Percentiles rank a stretch among this genome's conserved stretches.
Evolutionary conservation across 2,329 filamentous ascomycete genomes (phyloP).

Genomic region (Trichoderma sp.): DNA sequence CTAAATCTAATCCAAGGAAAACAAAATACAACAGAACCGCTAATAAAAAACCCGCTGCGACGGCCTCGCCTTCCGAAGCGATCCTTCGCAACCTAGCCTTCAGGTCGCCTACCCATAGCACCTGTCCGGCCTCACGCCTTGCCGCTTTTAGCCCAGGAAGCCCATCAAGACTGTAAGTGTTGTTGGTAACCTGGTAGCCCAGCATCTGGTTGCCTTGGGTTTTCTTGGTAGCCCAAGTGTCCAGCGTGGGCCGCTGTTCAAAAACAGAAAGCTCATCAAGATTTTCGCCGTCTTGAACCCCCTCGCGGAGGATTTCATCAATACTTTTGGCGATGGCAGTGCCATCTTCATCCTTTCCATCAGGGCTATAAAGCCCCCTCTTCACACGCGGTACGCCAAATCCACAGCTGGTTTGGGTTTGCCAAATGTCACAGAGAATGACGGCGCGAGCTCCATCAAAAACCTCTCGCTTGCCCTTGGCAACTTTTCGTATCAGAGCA

Average conservation of each 20-base stretch:
- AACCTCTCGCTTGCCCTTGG: conserved; percentile 41
- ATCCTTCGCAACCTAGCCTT: conserved; percentile 37
- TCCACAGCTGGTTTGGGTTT: conserved; percentile 70
- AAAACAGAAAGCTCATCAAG: conserved; percentile 49
- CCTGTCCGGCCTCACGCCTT: conserved; percentile 54
- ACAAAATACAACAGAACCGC: conserved; percentile 40
- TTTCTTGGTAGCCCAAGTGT: conserved; percentile 54
- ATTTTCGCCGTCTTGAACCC: conserved; percentile 32
- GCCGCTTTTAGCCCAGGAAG: conserved; percentile 60
- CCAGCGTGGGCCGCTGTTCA: conserved; percentile 60
- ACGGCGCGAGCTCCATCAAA: conserved; percentile 61
- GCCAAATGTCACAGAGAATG: conserved; percentile 63
- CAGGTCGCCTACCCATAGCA: conserved; percentile 49
- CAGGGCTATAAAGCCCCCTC: conserved; percentile 44
- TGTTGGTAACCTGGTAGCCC: conserved; percentile 61
- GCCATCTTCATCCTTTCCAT: conserved; percentile 29
- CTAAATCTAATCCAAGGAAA: conserved; percentile 34
- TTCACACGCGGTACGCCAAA: conserved; percentile 63
- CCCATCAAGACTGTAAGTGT: conserved; percentile 61
- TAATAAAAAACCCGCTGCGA: conserved; percentile 41
- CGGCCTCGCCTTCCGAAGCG: conserved; percentile 39
- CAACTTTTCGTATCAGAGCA: conserved; percentile 50
- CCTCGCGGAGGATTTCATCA: conserved; percentile 36
- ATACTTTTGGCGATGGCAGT: conserved; percentile 17
- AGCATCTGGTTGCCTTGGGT: conserved; percentile 54